Base-by-base conservation (phyloP, 768 basidiomycete genomes). In the Dioszegia aurantiaca region DNA sequence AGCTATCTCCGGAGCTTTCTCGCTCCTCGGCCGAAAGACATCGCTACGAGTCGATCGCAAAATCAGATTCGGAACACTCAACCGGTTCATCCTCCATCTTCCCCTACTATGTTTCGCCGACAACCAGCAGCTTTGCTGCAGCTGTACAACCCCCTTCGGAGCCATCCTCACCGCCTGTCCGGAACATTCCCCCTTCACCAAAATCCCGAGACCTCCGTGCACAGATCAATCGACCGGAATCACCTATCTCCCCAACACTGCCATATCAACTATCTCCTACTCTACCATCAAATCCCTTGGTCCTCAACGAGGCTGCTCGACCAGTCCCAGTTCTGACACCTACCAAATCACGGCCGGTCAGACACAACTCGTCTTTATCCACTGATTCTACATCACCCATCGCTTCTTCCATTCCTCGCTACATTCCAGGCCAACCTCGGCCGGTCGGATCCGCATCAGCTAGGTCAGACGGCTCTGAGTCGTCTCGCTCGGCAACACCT, bases 341-440 rank as follows among this genome's bases (percentile, higher is more conserved):
- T 23, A 55, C 62, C 2, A 44, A 58, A 37, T 62, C 66, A 6
- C 45, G 36, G 27, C 70, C 70, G 4, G 62, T 63, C 3, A 43
- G 59, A 10, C 65, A 67, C 31, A 63, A 51, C 12, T 63, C 68
- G 10, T 36, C 61, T 1, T 33, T 52, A 4, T 65, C 65, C 11
- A 61, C 52, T 43, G 54, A 56, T 14, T 66, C 61, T 9, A 27
- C 53, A 2, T 41, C 44, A 1, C 46, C 57, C 6, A 27, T 52
- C 11, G 45, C 30, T 4, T 55, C 65, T 3, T 45, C 61, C 9
- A 36, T 49, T 14, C 60, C 67, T 17, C 56, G 55, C 12, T 73
- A 73, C 45, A 60, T 69, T 11, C 72, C 72, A 12, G 72, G 72
- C 42, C 69, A 70, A 43, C 69, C 67, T 2, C 53, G 72, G 37